Evolutionary conservation across 2,329 filamentous ascomycete genomes (phyloP).

Genomic region (Leptographium procerum): DNA sequence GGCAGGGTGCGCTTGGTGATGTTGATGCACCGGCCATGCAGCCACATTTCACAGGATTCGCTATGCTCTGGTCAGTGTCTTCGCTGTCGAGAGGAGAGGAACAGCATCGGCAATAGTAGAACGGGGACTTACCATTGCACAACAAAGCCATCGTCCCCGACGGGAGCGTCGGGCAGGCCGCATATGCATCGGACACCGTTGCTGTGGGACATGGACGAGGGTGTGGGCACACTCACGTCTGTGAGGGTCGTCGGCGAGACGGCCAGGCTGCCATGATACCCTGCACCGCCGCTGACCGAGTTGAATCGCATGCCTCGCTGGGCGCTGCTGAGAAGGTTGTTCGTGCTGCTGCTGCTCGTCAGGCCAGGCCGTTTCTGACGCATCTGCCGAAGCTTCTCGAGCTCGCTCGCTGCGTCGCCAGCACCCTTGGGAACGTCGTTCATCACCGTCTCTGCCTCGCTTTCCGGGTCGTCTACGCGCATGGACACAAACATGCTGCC

Average conservation of each 20-base stretch:
- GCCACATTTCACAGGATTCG: constrained; percentile 54
- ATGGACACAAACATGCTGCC: constrained; percentile 26
- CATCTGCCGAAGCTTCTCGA: constrained; percentile 45
- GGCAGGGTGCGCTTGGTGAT: constrained; percentile 46
- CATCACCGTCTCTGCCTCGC: constrained; percentile 48
- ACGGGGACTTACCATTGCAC: constrained; percentile 46
- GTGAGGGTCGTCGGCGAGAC: constrained; percentile 41
- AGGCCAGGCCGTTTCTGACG: constrained; percentile 25
- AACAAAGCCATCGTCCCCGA: constrained; percentile 41
- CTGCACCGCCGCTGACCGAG: constrained; percentile 12
- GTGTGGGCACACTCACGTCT: constrained; percentile 35
- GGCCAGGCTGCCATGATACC: constrained; percentile 10
- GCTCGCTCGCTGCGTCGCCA: constrained; percentile 49
- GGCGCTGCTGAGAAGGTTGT: constrained; percentile 8
- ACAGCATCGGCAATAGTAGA: too few relatives aligned
- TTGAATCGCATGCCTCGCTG: constrained; percentile 8
- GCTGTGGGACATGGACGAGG: constrained; percentile 28
- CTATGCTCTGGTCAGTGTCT: constrained; percentile 21
- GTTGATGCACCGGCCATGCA: constrained; percentile 52
- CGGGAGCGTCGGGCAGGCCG: constrained; percentile 28
- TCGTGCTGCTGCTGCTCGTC: constrained; percentile 4
- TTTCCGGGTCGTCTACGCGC: constrained; percentile 32
- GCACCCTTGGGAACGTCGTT: constrained; percentile 27
- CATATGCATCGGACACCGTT: constrained; percentile 44
- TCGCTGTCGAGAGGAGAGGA: too few relatives aligned